Base-by-base conservation (phyloP, 768 basidiomycete species). In the Crepidotus variabilis region DNA sequence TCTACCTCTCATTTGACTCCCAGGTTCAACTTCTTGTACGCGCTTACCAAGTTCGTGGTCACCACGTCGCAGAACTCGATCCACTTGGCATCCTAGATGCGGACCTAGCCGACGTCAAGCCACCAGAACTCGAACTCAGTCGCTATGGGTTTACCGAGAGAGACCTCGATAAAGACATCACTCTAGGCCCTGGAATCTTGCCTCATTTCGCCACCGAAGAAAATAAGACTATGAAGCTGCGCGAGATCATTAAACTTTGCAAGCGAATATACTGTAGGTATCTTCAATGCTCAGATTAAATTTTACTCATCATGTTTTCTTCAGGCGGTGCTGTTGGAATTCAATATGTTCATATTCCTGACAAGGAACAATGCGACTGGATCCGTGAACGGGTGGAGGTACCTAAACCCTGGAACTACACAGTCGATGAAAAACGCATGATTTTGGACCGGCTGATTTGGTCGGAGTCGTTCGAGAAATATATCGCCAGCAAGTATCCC, bases 381-480 rank as follows among this genome's bases (percentile, higher is more conserved):
- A 95, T 99, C 65, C 83, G 97, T 61, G 93, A 94, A 68, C 91
- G 97, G 57, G 80, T 98, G 47, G 97, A 99, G 72, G 87, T 88
- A 14, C 97, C 97, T 0, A 88, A 90, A 65, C 96, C 96, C 6
- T 98, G 94, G 94, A 93, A 94, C 66, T 99, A 98, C 75, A 92
- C 90, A 51, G 83, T 95, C 52, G 97, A 99, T 65, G 97, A 99
- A 78, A 99, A 98, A 75, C 88, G 94, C 48, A 95, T 98, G 92
- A 95, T 99, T 61, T 84, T 99, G 55, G 97, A 99, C 75, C 92
- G 97, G 58, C 88, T 98, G 64, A 98, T 98, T 70, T 99, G 97
- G 97, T 98, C 96, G n/a, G 97, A 98, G 66, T 90, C 92, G 3
- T 98, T 98, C 67, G 97, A 99, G 72, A 94, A 94, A 67, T 99